Evolutionary conservation across 1,284 basidiomycete species (phyloP), one percentile per base, ranked within the genome.

Genomic region (Rhodotorula sp.): DNA sequence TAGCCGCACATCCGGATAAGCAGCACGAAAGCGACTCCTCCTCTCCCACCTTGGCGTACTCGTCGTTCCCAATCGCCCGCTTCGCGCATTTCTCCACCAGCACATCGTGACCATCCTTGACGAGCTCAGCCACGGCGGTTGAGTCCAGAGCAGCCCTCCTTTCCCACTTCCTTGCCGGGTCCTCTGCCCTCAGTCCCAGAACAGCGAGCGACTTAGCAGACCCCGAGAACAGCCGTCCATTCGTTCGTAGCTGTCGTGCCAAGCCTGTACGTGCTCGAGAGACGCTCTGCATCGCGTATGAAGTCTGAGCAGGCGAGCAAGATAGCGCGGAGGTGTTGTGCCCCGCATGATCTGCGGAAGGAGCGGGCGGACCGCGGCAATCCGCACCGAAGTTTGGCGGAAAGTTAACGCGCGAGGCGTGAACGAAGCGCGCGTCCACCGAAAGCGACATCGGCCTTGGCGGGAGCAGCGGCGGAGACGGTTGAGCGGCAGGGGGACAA

Each of bases 121-220:
- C 78, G 3, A 89, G 82, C 4, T 84, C 79, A 56, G 85, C 77
- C 31, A 94, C 88, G 7, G 85, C 86, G 10, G 86, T 85, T 0
- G 92, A 92, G 0, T 89, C 91, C 51, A 95, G 81, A 1, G 92
- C 91, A 40, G 86, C 86, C 18, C 92, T 85, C n/a, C 92, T 84
- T 79, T 94, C 92, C 92, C 92, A 94, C 64, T 91, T 86, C 51
- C 92, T 82, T 37, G 81, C 73, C 0, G 89, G 87, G 78, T 94
- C 89, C 80, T 95, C 92, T 54, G 89, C 86, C 30, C 88, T 84
- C 58, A 91, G 85, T 34, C 88, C 88, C 30, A 90, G 77, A 6
- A 24, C 44, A 7, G 55, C 66, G 22, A 59, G 30, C 7, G 9
- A 9, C 3, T 10, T 52, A 4, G 44, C 20, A 26, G 60, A 47